Percentiles rank a stretch among this genome's conserved stretches.
phyloP scores from a whole-genome alignment of 176 grass and related monocot genomes.

The Typha latifolia region DNA sequence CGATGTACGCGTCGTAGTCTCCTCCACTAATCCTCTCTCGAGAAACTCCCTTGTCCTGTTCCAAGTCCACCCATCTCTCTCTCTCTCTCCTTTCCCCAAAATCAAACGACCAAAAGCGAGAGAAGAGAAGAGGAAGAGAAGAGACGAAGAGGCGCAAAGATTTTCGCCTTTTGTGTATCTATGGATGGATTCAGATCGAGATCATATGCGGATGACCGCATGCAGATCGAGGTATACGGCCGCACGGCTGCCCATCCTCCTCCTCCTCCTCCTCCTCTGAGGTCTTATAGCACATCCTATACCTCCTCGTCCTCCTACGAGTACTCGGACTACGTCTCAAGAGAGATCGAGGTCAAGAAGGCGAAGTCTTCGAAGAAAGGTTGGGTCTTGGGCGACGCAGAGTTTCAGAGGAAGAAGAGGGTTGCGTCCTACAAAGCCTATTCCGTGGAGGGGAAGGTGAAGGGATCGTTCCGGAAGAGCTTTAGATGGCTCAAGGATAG shows the following conservation, averaged over 20 bases:
- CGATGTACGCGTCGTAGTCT: no score
- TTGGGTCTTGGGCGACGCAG: conserved; percentile 18
- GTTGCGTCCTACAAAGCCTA: conserved; percentile 22
- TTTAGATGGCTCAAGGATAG: conserved; percentile 28
- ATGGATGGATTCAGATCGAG: conserved; percentile 24
- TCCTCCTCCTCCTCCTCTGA: conserved; percentile 6
- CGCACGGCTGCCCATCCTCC: conserved; percentile 4
- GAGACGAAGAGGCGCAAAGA: not conserved
- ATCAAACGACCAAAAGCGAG: not conserved
- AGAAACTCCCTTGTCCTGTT: no score
- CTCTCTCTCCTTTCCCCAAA: not conserved
- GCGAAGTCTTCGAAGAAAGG: not conserved
- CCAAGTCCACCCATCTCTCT: not conserved
- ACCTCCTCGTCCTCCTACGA: conserved; percentile 6
- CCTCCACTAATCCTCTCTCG: no score
- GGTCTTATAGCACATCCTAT: conserved; percentile 16
- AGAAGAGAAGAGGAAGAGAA: not conserved
- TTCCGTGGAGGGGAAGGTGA: conserved; percentile 24
- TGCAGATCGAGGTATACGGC: conserved; percentile 15
- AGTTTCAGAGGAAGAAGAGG: conserved; percentile 29
- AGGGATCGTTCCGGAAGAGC: conserved; percentile 23
- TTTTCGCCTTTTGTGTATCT: not conserved
- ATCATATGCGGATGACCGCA: conserved; percentile 15
- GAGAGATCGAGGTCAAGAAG: conserved; percentile 10
- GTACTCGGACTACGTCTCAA: not conserved